Evolutionary conservation across 441 rosid species (phyloP), one percentile per base, ranked within the genome.

Genomic region (Populus hybrid): DNA sequence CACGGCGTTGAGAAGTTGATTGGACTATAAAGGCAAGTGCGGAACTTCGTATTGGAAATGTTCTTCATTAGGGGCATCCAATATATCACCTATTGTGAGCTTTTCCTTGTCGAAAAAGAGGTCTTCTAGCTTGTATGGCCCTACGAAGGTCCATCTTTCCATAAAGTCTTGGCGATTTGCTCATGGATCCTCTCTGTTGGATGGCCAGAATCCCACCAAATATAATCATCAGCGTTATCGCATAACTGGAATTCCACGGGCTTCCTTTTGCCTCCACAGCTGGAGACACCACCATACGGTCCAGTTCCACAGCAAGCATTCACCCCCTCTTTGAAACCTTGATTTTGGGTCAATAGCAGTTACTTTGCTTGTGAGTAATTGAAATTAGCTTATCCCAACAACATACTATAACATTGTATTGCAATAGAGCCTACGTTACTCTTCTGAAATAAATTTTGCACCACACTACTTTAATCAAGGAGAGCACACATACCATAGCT

Each of bases 191-290:
- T 75, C 40, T 89, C 89, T 1, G 89, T 85, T 21, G 91, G 85
- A 79, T 89, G 93, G 79, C 78, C 80, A 10, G 90, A 83, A 79
- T 89, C 90, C 90, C 88, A 88, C 93, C 93, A 87, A 7, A 89
- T 69, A 26, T 84, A 42, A 8, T 82, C 84, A 38, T 82, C 78
- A 1, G 81, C 71, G 33, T 82, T 83, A 20, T 81, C 82, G 70
- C 91, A 88, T 61, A 89, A 69, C 12, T 84, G 36, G 76, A 82
- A 86, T 2, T 77, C 76, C 20, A 53, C 36, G 3, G 71, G 64
- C 64, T 67, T 63, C 83, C 78, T 82, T 6, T 61, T 84, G 67
- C 91, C 88, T 59, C 91, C 91, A 9, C 90, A 88, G 35, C 78
- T 80, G 69, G 0, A 70, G 14, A 80, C 9, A 0, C 90, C 89